Base-by-base conservation (phyloP, 2,329 filamentous ascomycete genomes). In the Fusarium transvaalense region DNA sequence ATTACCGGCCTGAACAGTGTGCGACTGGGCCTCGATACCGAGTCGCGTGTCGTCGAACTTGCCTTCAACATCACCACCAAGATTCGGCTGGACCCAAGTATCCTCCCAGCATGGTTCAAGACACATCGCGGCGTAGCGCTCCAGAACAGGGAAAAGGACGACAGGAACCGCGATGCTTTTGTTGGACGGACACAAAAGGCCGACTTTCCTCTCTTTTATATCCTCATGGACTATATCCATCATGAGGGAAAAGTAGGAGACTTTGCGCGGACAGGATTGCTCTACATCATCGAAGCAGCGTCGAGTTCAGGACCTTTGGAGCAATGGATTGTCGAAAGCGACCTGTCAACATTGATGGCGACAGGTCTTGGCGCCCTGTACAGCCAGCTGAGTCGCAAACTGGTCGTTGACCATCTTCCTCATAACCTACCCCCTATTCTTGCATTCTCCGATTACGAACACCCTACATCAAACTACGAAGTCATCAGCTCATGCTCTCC, bases 21-120 rank as follows among this genome's bases (percentile, higher is more conserved):
- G 65, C 86, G 89, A n/a, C 82, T 94, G 6, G 89, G 91, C 37
- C 86, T 89, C 54, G 92, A 97, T 60, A 94, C 92, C 13, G 94
- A 98, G 78, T 91, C 91, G 12, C 90, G 94, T 61, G 90, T 98
- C 47, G 92, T 98, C 52, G 95, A 99, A 81, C 83, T 99, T 57
- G 87, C 97, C 43, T 99, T 99, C 81, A 97, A 95, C 66, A 94
- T 99, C 71, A 93, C 96, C 21, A 97, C 96, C 71, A 98, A 98
- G 84, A 97, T 99, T 72, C 87, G 96, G 45, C 83, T 97, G 64
- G 91, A 97, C 72, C 94, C 96, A 6, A 87, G 90, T 61, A 95
- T 98, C 56, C 82, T 99, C 46, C 88, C 92, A 2, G 92, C 93
- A 17, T 99, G 96, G 96, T 99, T 99, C 81, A 92, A 91, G 68